Conservation (phyloP, 345 rosid species). For the Brassica incana region DNA sequence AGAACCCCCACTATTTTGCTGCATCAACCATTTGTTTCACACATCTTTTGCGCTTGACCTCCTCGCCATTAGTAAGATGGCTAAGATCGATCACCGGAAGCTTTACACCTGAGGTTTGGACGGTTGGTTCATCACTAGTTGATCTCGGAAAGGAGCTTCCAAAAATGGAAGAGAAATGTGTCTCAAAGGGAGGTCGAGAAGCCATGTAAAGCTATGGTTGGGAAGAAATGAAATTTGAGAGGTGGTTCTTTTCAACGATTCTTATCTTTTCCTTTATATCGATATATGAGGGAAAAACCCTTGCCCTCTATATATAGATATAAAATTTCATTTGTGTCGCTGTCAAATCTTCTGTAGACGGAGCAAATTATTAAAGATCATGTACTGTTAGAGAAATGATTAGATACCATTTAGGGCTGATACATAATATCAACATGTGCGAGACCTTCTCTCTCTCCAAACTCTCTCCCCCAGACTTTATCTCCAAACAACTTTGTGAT, state of each 20-base stretch:
- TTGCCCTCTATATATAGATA: slow-evolving; percentile 15
- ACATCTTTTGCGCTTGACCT: slow-evolving; percentile 40
- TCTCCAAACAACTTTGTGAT: too few relatives aligned
- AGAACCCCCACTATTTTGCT: slow-evolving; percentile 72
- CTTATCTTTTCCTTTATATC: slow-evolving; percentile 7
- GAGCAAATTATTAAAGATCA: slow-evolving; percentile 29
- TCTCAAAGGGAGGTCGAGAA: slow-evolving; percentile 37
- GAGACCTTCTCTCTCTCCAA: too few relatives aligned
- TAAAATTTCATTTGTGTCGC: slow-evolving; percentile 9
- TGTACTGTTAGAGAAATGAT: slow-evolving; percentile 14
- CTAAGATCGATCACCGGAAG: slow-evolving; percentile 62
- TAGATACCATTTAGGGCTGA: slow-evolving; percentile 17
- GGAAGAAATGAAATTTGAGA: slow-evolving; percentile 21
- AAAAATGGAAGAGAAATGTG: slow-evolving; percentile 18
- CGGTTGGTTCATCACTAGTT: slow-evolving; percentile 1
- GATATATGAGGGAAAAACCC: slow-evolving; percentile 1
- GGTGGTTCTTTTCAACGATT: slow-evolving; percentile 2
- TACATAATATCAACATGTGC: slow-evolving; percentile 1
- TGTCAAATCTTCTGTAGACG: slow-evolving; percentile 23
- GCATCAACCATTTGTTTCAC: slow-evolving; percentile 49
- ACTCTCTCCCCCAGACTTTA: too few relatives aligned
- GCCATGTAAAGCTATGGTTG: slow-evolving; percentile 27
- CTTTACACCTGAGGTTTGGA: slow-evolving; percentile 18
- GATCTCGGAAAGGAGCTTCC: slow-evolving; percentile 7
- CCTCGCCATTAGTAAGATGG: slow-evolving; percentile 27